Evolutionary conservation across 1,139 yeast species (phyloP).

Genomic region (Yamadazyma membranifaciens): DNA sequence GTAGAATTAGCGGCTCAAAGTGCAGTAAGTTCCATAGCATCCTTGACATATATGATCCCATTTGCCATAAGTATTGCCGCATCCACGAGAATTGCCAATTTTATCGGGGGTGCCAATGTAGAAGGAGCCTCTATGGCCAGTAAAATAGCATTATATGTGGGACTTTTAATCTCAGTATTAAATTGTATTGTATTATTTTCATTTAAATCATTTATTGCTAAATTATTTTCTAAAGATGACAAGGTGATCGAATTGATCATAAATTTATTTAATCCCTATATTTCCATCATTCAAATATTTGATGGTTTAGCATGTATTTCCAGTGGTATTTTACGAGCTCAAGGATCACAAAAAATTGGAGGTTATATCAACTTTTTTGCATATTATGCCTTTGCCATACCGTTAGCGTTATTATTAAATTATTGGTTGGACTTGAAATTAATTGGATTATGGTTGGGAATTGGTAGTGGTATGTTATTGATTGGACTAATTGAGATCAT

Average conservation of each 20-base stretch:
- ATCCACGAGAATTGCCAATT: conserved; percentile 84
- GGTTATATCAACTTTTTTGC: conserved; percentile 74
- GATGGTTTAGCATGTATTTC: conserved; percentile 84
- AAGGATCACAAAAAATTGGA: conserved; percentile 82
- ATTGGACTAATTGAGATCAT: conserved; percentile 62
- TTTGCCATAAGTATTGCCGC: conserved; percentile 87
- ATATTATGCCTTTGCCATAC: conserved; percentile 63
- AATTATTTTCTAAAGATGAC: conserved; percentile 66
- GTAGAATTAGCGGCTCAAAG: conserved; percentile 85
- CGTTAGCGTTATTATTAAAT: conserved; percentile 66
- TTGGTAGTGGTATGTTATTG: conserved; percentile 69
- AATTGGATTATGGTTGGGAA: conserved; percentile 85
- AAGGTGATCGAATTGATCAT: conserved; percentile 54
- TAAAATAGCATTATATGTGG: conserved; percentile 58
- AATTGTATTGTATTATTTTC: conserved; percentile 55
- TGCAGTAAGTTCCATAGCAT: conserved; percentile 78
- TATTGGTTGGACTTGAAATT: conserved; percentile 53
- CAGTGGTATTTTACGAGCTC: conserved; percentile 82
- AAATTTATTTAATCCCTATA: conserved; percentile 60
- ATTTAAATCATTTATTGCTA: conserved; percentile 58
- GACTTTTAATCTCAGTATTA: conserved; percentile 53
- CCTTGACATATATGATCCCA: conserved; percentile 80
- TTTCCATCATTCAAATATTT: conserved; percentile 69
- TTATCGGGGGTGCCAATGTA: conserved; percentile 75
- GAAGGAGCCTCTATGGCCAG: conserved; percentile 64